Percentiles rank a stretch among this genome's conserved stretches.
Conservation (phyloP, 2,329 filamentous ascomycete species). For the Penicillium rolfsii region DNA sequence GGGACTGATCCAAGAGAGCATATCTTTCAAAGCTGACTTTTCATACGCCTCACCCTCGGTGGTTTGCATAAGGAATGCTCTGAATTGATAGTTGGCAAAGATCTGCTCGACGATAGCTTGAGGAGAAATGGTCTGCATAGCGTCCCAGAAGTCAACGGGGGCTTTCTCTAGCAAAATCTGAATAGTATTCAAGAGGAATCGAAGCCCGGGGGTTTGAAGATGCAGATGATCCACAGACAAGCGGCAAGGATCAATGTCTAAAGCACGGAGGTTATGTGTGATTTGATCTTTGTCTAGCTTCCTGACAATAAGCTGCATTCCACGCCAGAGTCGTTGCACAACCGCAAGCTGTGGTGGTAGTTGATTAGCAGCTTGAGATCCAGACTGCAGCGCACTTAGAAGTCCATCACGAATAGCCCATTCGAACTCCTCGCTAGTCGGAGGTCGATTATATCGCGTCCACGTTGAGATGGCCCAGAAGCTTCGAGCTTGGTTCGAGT, state of each 20-base stretch:
- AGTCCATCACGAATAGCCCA: constrained; percentile 81
- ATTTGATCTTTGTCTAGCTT: constrained; percentile 75
- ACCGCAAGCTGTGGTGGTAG: constrained; percentile 54
- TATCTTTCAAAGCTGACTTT: constrained; percentile 61
- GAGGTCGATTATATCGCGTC: constrained; percentile 64
- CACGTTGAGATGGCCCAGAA: constrained; percentile 72
- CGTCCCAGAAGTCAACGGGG: constrained; percentile 82
- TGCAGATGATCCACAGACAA: constrained; percentile 68
- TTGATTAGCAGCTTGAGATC: constrained; percentile 59
- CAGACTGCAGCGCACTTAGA: constrained; percentile 65
- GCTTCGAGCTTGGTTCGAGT: constrained; percentile 64
- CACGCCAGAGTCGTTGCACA: constrained; percentile 78
- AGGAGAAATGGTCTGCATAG: constrained; percentile 78
- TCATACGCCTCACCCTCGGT: constrained; percentile 57
- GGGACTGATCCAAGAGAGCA: constrained; percentile 76
- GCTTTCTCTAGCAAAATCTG: constrained; percentile 73
- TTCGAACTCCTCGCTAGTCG: constrained; percentile 77
- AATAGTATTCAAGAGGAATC: constrained; percentile 71
- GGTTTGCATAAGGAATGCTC: constrained; percentile 57
- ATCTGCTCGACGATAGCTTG: constrained; percentile 82
- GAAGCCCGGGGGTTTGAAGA: constrained; percentile 64
- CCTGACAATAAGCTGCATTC: constrained; percentile 72
- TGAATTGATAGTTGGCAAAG: constrained; percentile 71
- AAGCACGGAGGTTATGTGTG: constrained; percentile 73
- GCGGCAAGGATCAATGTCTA: constrained; percentile 71